These are phyloP conservation scores for Elsinoe australis DNA, from an alignment of 2,329 filamentous ascomycete genomes.

Conservation along the genomic window DNA sequence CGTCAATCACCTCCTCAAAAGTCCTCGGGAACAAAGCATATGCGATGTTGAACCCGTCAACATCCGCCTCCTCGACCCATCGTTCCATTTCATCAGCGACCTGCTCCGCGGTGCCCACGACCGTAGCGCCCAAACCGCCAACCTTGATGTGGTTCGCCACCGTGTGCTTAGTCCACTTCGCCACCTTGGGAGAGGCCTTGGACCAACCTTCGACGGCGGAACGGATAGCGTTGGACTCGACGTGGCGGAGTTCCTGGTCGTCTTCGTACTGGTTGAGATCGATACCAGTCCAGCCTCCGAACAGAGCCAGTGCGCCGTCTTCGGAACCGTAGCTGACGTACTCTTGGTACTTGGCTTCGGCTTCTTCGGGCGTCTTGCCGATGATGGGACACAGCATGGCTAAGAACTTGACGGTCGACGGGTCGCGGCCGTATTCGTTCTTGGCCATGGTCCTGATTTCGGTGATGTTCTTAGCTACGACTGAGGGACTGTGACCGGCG, in stretches of 20 bases:
- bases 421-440: slow-evolving; percentile 48
- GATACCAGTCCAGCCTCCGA: slow-evolving; percentile 68
- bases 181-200: slow-evolving; percentile 49
- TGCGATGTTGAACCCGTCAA: slow-evolving; percentile 68
- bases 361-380: slow-evolving; percentile 58
- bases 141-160: slow-evolving; percentile 61
- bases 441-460: slow-evolving; percentile 5
- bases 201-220: slow-evolving; percentile 50
- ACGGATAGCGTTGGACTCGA: slow-evolving; percentile 56
- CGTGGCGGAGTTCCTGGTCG: slow-evolving; percentile 54
- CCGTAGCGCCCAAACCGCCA: slow-evolving; percentile 57
- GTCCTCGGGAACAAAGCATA: slow-evolving; percentile 61
- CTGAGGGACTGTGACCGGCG: slow-evolving; percentile 55
- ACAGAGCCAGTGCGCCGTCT: slow-evolving; percentile 62
- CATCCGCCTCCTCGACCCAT: slow-evolving; percentile 61
- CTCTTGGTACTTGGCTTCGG: slow-evolving; percentile 55
- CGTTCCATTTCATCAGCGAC: slow-evolving; percentile 61
- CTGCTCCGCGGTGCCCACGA: slow-evolving; percentile 56
- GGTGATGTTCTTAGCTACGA: slow-evolving; percentile 53
- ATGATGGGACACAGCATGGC: slow-evolving; percentile 59
- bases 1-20: slow-evolving; percentile 60
- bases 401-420: slow-evolving; percentile 57
- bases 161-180: slow-evolving; percentile 61
- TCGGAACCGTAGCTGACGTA: slow-evolving; percentile 54
- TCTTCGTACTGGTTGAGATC: slow-evolving; percentile 54